Conservation (phyloP, 768 basidiomycete species). For the Podaxis sp. region DNA sequence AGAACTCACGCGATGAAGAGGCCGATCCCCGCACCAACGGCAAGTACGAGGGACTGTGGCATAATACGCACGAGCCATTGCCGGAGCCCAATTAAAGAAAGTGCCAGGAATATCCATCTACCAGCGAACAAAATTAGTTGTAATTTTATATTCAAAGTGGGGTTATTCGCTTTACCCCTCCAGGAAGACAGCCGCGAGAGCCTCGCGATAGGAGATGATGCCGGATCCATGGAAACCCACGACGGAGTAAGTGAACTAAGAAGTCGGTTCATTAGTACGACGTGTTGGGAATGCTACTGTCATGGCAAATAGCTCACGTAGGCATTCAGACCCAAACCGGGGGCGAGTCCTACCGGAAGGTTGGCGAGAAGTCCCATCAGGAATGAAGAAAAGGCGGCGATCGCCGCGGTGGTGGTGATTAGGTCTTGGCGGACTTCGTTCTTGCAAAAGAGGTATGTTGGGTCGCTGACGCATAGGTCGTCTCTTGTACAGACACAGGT, state of each 20-base stretch:
- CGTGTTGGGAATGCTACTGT: not conserved
- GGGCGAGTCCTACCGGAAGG: slow-evolving; percentile 87
- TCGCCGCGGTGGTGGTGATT: slow-evolving; percentile 80
- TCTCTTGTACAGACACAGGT: slow-evolving; percentile 72
- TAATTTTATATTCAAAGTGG: not conserved
- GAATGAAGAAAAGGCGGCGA: slow-evolving; percentile 71
- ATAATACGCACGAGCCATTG: slow-evolving; percentile 90
- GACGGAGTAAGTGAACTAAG: slow-evolving; percentile 82
- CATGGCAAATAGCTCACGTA: slow-evolving; percentile 51
- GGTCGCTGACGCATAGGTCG: slow-evolving; percentile 54
- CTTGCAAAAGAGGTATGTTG: slow-evolving; percentile 55
- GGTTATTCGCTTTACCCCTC: slow-evolving; percentile 56
- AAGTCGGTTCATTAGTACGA: not conserved
- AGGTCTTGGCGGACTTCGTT: slow-evolving; percentile 70
- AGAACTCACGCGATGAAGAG: slow-evolving; percentile 78
- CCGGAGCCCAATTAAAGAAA: slow-evolving; percentile 80
- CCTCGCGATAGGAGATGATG: slow-evolving; percentile 73
- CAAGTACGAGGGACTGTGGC: slow-evolving; percentile 83
- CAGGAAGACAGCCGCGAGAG: slow-evolving; percentile 81
- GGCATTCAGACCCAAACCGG: slow-evolving; percentile 81
- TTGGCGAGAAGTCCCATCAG: slow-evolving; percentile 86
- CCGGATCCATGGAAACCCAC: slow-evolving; percentile 83
- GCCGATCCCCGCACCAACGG: slow-evolving; percentile 86
- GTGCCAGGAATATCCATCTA: slow-evolving; percentile 79
- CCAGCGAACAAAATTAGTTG: slow-evolving; percentile 2